These are phyloP conservation scores for Ramaria rubella DNA, from an alignment of 768 basidiomycete species.

Conservation along the genomic window DNA sequence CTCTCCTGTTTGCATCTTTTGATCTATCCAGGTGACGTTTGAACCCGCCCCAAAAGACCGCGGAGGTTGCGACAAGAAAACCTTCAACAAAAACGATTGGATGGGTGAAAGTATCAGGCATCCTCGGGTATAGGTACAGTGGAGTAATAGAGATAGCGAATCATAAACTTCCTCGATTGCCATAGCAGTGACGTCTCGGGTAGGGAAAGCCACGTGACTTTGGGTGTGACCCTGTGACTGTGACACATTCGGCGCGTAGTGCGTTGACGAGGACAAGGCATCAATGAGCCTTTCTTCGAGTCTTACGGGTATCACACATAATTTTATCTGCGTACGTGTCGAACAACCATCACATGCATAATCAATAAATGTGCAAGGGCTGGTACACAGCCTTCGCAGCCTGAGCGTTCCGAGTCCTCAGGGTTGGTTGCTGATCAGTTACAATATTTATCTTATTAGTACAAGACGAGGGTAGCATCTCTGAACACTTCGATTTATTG, in stretches of 20 bases:
- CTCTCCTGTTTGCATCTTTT: constrained; percentile 14
- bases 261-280: not conserved
- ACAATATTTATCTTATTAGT: not conserved
- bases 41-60: constrained; percentile 37
- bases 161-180: not conserved
- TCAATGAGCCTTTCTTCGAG: not conserved
- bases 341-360: too few species aligned
- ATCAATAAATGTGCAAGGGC: too few species aligned
- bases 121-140: constrained; percentile 13
- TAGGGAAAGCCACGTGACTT: too few species aligned
- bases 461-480: not conserved
- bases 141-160: not conserved
- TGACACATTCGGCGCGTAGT: not conserved
- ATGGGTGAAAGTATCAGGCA: constrained; percentile 13
- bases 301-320: too few species aligned
- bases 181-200: not conserved
- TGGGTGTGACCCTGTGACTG: not conserved
- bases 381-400: too few species aligned
- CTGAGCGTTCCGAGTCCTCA: too few species aligned
- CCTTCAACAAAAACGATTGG: constrained; percentile 45
- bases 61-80: constrained; percentile 35
- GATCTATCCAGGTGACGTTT: constrained; percentile 25
- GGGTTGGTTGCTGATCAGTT: too few species aligned
- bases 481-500: too few species aligned
- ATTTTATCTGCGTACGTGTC: too few species aligned